Percentiles rank a stretch among this genome's conserved stretches.
These are phyloP conservation scores for Corylus heterophylla DNA, from an alignment of 306 rosid genomes.

Conservation along the genomic window DNA sequence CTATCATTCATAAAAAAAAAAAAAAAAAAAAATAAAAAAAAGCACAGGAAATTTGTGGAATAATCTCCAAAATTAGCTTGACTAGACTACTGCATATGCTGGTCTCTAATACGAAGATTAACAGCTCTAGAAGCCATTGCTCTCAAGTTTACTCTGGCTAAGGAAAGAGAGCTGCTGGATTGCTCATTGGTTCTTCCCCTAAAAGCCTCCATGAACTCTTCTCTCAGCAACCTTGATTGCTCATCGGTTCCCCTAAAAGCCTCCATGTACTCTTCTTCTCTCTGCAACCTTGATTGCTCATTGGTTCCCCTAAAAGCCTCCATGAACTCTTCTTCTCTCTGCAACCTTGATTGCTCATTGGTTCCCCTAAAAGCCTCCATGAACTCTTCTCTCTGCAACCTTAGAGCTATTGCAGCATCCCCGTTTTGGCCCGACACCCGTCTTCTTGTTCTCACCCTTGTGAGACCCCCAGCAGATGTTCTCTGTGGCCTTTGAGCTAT, in stretches of 20 bases:
- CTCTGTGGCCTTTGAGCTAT: constrained; percentile 32
- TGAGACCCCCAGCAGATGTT: too few species aligned
- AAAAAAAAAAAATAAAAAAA: not conserved
- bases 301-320: constrained; percentile 49
- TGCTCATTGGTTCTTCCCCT: constrained; percentile 31
- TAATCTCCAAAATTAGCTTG: not conserved
- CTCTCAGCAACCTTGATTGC: constrained; percentile 65
- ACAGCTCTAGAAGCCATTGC: constrained; percentile 78
- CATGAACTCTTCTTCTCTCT: constrained; percentile 80
- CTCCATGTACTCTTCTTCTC: constrained; percentile 76
- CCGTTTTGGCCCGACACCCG: constrained; percentile 56
- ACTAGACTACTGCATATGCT: constrained; percentile 20
- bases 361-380: constrained; percentile 55
- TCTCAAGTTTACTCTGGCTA: constrained; percentile 63
- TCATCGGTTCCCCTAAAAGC: constrained; percentile 46
- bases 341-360: constrained; percentile 37
- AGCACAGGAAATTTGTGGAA: not conserved
- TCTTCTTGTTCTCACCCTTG: constrained; percentile 45
- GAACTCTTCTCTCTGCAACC: constrained; percentile 90
- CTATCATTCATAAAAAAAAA: not conserved
- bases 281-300: constrained; percentile 57
- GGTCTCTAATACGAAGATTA: constrained; percentile 38
- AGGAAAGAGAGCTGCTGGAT: constrained; percentile 30
- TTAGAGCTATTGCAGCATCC: constrained; percentile 86
- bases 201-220: constrained; percentile 72